Evolutionary conservation across 1,284 basidiomycete genomes (phyloP), one percentile per base, ranked within the genome.

Genomic region (Cronartium quercuum): DNA sequence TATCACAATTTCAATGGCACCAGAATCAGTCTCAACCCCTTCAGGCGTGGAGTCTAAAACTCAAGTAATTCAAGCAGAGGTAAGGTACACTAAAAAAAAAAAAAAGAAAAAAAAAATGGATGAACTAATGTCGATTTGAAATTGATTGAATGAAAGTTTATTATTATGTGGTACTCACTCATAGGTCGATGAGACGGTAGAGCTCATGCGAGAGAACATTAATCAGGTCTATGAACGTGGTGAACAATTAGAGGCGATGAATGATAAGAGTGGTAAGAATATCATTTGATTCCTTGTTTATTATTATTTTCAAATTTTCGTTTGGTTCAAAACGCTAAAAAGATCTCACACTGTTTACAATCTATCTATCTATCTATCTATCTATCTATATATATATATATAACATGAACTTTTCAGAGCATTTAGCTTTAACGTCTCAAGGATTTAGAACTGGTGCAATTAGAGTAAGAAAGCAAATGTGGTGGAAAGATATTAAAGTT

Each of bases 161-260:
- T 51, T 13, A 13, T 3, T 51, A 18, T 29, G 5, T 68, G 38
- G 4, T 38, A 21, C 13, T 21, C 37, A 18, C 10, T 44, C 42
- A n/a, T 47, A 71, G 69, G 95, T 97, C 79, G 92, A 97, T 81
- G 90, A 92, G 80, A 96, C 93, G 42, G 92, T 95, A 76, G 91
- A 90, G 66, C 94, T 96, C 80, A 98, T 98, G 95, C 87, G 92
- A 81, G 93, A 97, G 80, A 98, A 98, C 84, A 97, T 98, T 80
- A 91, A 89, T 78, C 92, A 92, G 83, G 94, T 97, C 41, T 91
- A 92, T 34, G 94, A 98, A 85, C 86, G 95, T 81, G 94, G 94
- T 80, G 95, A 98, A 84, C 85, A 92, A 78, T 84, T 98, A 77
- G 94, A 98, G 82, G 90, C 90, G 71, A 84, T 98, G 78, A 95